Percentiles rank a stretch among this genome's conserved stretches.
phyloP scores from a whole-genome alignment of 2,329 filamentous ascomycete species.

The Cercospora janseana region DNA sequence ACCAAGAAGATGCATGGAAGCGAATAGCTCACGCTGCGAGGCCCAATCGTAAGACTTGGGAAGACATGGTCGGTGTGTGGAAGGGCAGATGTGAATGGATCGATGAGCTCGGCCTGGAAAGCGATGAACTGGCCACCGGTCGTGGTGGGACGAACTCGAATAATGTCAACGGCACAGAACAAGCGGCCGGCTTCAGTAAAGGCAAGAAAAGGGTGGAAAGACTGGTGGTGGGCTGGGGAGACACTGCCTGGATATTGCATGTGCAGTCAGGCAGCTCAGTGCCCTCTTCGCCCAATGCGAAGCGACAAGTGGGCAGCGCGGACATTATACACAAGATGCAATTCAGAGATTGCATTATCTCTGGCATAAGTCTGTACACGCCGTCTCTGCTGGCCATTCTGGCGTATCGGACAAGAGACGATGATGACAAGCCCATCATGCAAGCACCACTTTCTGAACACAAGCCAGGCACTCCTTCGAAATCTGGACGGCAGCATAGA shows the following conservation, averaged over 20 bases:
- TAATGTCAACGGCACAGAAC: slow-evolving; percentile 30
- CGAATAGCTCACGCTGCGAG: slow-evolving; percentile 88
- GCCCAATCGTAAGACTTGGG: slow-evolving; percentile 82
- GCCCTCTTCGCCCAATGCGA: slow-evolving; percentile 62
- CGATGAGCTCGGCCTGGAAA: slow-evolving; percentile 75
- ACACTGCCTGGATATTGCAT: slow-evolving; percentile 93
- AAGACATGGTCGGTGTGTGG: slow-evolving; percentile 96
- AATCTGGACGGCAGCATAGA: slow-evolving; percentile 65
- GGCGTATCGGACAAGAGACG: slow-evolving; percentile 77
- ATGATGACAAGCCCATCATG: slow-evolving; percentile 58
- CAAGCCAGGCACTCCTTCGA: slow-evolving; percentile 54
- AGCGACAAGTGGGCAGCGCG: slow-evolving; percentile 72
- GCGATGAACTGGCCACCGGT: slow-evolving; percentile 58
- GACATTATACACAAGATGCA: slow-evolving; percentile 92
- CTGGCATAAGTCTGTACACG: slow-evolving; percentile 94
- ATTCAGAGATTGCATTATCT: slow-evolving; percentile 91
- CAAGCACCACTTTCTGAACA: slow-evolving; percentile 22
- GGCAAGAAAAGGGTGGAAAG: slow-evolving; percentile 59
- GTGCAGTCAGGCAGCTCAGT: slow-evolving; percentile 70
- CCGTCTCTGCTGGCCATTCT: slow-evolving; percentile 86
- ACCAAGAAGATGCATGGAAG: slow-evolving; percentile 87
- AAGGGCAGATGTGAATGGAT: slow-evolving; percentile 92
- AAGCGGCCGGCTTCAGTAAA: slow-evolving; percentile 24
- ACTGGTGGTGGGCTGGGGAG: slow-evolving; percentile 90
- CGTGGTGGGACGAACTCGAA: slow-evolving; percentile 34